These are phyloP conservation scores for Avena insularis DNA, from an alignment of 176 grass and related monocot genomes.

Conservation along the genomic window DNA sequence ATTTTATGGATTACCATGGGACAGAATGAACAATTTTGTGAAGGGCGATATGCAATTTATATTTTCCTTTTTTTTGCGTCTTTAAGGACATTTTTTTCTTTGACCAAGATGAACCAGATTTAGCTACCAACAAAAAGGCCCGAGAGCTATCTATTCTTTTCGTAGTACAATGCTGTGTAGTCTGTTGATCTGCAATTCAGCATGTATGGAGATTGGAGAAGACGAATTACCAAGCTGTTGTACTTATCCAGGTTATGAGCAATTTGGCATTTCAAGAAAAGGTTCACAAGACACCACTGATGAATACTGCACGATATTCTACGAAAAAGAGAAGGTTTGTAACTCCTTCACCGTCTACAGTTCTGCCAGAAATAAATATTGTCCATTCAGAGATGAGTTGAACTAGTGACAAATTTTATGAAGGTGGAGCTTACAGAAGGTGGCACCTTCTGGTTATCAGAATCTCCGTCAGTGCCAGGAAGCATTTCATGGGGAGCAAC, in stretches of 20 bases:
- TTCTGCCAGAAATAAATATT: constrained; percentile 36
- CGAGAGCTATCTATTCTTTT: constrained; percentile 5
- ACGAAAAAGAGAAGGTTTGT: constrained; percentile 94
- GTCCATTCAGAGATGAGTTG: constrained; percentile 40
- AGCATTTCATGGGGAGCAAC: constrained; percentile 93
- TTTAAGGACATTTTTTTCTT: neutral
- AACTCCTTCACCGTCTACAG: constrained; percentile 33
- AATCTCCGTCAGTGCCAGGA: constrained; percentile 94
- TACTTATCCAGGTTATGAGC: constrained; percentile 74
- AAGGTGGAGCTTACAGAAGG: constrained; percentile 99
- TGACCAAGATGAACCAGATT: constrained; percentile 18
- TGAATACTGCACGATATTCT: constrained; percentile 98
- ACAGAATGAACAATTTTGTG: neutral
- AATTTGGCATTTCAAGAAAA: constrained; percentile 99
- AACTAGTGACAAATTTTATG: constrained; percentile 48
- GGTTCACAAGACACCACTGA: constrained; percentile 87
- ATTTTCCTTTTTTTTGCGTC: neutral
- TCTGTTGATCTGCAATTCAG: constrained; percentile 16
- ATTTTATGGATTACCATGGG: neutral
- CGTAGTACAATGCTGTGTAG: neutral
- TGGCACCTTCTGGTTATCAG: constrained; percentile 98
- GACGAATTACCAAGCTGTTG: constrained; percentile 23
- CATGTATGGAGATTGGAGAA: constrained; percentile 16
- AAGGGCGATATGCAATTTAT: neutral
- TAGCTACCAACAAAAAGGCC: constrained; percentile 12